Conservation (phyloP, 73 alveolate species). For the Durusdinium trenchii region DNA sequence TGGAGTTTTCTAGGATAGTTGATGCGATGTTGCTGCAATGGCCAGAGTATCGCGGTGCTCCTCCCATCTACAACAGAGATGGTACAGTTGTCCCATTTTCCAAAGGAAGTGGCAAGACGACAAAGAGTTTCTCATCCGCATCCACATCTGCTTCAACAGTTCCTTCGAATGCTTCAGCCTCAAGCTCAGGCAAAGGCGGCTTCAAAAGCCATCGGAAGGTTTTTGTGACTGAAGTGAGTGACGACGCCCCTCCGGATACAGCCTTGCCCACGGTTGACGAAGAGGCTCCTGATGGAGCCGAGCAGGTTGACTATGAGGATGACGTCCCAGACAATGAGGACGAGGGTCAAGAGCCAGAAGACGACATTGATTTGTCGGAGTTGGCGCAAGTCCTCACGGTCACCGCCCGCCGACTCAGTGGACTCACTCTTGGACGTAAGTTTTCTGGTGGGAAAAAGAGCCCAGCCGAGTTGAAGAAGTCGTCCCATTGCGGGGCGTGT, state of each 20-base stretch:
- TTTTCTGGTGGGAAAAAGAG: background rate
- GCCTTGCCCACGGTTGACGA: background rate
- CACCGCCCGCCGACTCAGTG: background rate
- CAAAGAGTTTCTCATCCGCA: background rate
- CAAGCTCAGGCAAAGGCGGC: background rate
- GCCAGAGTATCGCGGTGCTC: background rate
- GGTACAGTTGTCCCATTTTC: background rate
- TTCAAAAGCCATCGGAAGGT: background rate
- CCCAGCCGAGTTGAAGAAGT: background rate
- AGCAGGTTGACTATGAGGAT: background rate
- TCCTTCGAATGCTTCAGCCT: background rate
- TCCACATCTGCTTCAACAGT: background rate
- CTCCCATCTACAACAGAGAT: background rate
- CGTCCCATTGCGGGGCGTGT: background rate
- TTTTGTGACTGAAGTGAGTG: background rate
- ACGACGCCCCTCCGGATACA: background rate
- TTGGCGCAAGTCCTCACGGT: background rate
- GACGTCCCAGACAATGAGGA: background rate
- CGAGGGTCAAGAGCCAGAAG: background rate
- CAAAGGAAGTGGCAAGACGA: background rate
- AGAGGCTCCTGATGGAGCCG: background rate
- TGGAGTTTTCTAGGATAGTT: background rate
- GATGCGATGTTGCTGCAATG: background rate
- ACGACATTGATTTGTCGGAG: background rate
- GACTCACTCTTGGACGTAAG: background rate